Base-by-base conservation (phyloP, 208 protist genomes). In the Trypanosoma caninum region DNA sequence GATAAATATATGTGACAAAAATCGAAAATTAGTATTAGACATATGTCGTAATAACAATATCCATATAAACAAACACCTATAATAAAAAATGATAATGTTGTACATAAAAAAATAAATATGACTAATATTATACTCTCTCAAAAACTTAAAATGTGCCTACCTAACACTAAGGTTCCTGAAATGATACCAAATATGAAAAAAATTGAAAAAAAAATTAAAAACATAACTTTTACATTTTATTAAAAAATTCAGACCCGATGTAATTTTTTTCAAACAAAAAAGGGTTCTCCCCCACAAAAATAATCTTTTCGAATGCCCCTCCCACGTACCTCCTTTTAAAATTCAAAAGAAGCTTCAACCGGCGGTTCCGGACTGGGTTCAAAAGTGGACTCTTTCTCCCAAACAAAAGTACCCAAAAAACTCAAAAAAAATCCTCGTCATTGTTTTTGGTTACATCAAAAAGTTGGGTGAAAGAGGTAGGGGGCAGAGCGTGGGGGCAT, bases 1-100 rank as follows among this genome's bases (percentile, higher is more conserved):
- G 70, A 66, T 44, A 85, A 40, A 27, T 34, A 47, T 68, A 91
- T 69, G 68, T 56, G 70, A 76, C 64, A 78, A 59, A 80, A 74
- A 76, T 91, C 80, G 72, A 87, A 54, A 46, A 84, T 70, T 64
- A 87, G 66, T 52, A 91, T 54, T 64, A 91, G 45, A 74, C 75
- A 82, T 70, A 91, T 80, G 79, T 90, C 80, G 75, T 87, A 90
- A 78, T 83, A 84, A 59, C 53, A 73, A 73, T 80, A 90, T 30
- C 78, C 78, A 78, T 91, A 91, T 58, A 91, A 61, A 68, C 84
- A 87, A 33, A 85, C 58, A 55, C 54, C 53, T 54, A 91, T 46
- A 63, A 70, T 73, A 76, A 87, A 87, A 79, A 78, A 84, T 74
- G 55, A 72, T 74, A 82, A 82, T 57, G 84, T 45, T 59, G 51